Evolutionary conservation across 805 yeast species (phyloP).

Genomic region (Peterozyma toletana): DNA sequence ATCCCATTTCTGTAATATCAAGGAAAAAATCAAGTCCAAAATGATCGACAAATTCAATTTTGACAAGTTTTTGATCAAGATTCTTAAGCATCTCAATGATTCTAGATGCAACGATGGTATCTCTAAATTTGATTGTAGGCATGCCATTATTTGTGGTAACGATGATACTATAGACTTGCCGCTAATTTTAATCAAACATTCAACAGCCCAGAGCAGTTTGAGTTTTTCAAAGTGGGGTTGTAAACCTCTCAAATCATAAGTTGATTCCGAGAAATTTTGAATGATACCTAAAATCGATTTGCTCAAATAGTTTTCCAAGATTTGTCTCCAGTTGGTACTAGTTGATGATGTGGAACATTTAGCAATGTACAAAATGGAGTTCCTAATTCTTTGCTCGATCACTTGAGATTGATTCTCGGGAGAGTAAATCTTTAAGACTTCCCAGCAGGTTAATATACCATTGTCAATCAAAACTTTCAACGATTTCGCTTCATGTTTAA

Average conservation of each 20-base stretch:
- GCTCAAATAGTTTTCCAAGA: slow-evolving; percentile 36
- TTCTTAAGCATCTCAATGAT: slow-evolving; percentile 64
- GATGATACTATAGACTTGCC: slow-evolving; percentile 55
- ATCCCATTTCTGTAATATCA: slow-evolving; percentile 63
- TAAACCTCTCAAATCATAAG: slow-evolving; percentile 66
- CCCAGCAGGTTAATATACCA: slow-evolving; percentile 37
- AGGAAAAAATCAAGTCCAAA: slow-evolving; percentile 67
- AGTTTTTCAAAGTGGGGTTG: slow-evolving; percentile 68
- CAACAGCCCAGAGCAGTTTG: slow-evolving; percentile 66
- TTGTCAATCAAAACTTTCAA: slow-evolving; percentile 27
- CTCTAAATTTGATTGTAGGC: slow-evolving; percentile 74
- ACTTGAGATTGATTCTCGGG: slow-evolving; percentile 15
- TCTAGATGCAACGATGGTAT: slow-evolving; percentile 49
- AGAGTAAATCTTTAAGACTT: slow-evolving; percentile 34
- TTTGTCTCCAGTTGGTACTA: slow-evolving; percentile 19
- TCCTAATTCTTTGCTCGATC: slow-evolving; percentile 24
- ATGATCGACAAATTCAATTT: slow-evolving; percentile 55
- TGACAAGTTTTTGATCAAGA: slow-evolving; percentile 49
- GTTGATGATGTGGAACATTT: slow-evolving; percentile 16
- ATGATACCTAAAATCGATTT: slow-evolving; percentile 67
- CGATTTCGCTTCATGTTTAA: slow-evolving; percentile 18
- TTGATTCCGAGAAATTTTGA: slow-evolving; percentile 71
- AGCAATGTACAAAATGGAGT: slow-evolving; percentile 29
- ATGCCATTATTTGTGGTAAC: slow-evolving; percentile 78
- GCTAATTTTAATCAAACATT: slow-evolving; percentile 50